These are phyloP conservation scores for Hyaloperonospora arabidopsidis DNA, from an alignment of 352 stramenopile species.

Conservation along the genomic window DNA sequence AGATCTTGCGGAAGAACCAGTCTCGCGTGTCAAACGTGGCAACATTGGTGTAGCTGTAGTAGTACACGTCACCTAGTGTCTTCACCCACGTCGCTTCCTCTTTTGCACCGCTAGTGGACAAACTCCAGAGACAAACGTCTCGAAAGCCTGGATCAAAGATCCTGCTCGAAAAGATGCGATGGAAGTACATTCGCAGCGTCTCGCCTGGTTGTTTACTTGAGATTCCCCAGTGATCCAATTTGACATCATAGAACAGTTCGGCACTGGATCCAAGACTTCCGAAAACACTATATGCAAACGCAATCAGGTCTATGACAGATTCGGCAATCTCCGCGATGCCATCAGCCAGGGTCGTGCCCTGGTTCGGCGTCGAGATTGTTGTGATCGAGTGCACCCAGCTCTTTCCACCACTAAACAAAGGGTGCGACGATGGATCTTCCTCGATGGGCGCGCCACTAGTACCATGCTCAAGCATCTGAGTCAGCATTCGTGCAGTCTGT, in stretches of 20 bases:
- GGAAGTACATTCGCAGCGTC: constrained; percentile 28
- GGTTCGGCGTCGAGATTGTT: constrained; percentile 53
- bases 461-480: constrained; percentile 49
- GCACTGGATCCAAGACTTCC: constrained; percentile 21
- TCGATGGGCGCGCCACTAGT: constrained; percentile 30
- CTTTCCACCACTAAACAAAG: constrained; percentile 46
- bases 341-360: constrained; percentile 45
- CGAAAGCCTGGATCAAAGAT: constrained; percentile 39
- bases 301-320: constrained; percentile 28
- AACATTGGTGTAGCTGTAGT: constrained; percentile 45
- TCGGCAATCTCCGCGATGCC: constrained; percentile 37
- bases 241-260: constrained; percentile 38
- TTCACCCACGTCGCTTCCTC: constrained; percentile 47
- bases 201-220: constrained; percentile 23
- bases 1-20: constrained; percentile 31
- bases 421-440: constrained; percentile 24
- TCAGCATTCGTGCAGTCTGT: constrained; percentile 67
- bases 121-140: constrained; percentile 39
- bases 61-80: constrained; percentile 47
- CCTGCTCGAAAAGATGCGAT: constrained; percentile 32
- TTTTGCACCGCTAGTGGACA: constrained; percentile 36
- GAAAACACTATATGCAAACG: constrained; percentile 21
- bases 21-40: constrained; percentile 34
- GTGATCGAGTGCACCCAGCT: constrained; percentile 69
- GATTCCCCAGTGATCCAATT: constrained; percentile 45